Base-by-base conservation (phyloP, 805 yeast species). In the Vanderwaltozyma polyspora region DNA sequence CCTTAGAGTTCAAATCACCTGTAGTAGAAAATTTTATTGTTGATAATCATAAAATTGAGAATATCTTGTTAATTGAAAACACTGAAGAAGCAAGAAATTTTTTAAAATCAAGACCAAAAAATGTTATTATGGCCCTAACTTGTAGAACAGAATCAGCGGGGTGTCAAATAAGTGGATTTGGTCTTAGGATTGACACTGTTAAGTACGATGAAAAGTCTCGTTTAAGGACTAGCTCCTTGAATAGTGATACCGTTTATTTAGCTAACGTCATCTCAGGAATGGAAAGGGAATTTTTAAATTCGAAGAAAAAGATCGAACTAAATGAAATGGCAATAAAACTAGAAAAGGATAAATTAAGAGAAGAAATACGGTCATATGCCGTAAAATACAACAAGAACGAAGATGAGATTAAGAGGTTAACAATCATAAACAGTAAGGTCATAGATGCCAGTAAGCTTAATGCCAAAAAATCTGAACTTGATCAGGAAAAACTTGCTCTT, bases 41-140 rank as follows among this genome's bases (percentile, higher is more conserved):
- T 33, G 95, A 83, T 55, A 43, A 66, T 3, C 64, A 66, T 27
- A 63, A 59, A 29, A 67, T 82, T 30, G 94, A 87, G 48, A 63
- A 68, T 9, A 59, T 69, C 1, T 59, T 80, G 0, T 52, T 86
- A 26, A 63, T 74, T 13, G 64, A 67, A 1, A 62, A 73, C 34
- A 64, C 75, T 41, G 44, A 51, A 2, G 67, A 64, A 11, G 89
- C 82, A 0, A 74, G 72, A 43, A 36, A 41, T 0, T 52, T 65
- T 13, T 50, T 76, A 35, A 52, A 60, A 23, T 29, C 34, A 5
- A 51, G 58, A 8, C 59, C 63, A 0, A 38, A 38, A 1, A 70
- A 70, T 38, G 73, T 75, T 5, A 41, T 39, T 2, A 46, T 57
- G 35, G 71, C 68, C 6, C 50, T 64, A 11, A 59, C 74, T 0